These are phyloP conservation scores for Aspergillus eucalypticola DNA, from an alignment of 2,329 filamentous ascomycete species.

Conservation along the genomic window DNA sequence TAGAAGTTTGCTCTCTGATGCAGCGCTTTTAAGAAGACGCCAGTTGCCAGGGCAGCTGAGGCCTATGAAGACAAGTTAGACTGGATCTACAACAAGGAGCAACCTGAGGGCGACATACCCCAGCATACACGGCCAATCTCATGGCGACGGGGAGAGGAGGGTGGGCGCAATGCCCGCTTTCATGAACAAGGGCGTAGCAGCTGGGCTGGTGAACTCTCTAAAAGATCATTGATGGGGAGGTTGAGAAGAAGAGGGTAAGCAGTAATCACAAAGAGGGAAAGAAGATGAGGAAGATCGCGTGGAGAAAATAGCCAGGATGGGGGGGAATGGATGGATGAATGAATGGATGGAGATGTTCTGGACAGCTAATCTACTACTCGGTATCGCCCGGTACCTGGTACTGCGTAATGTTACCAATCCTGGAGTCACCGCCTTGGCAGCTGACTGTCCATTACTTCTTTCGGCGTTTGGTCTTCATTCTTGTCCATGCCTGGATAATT, in stretches of 20 bases:
- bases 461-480: neutral
- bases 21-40: conserved; percentile 85
- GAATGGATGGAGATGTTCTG: conserved; percentile 20
- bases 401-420: conserved; percentile 24
- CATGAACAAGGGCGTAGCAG: conserved; percentile 28
- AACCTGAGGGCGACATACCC: conserved; percentile 42
- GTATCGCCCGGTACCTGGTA: conserved; percentile 8
- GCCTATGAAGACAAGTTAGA: conserved; percentile 50
- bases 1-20: conserved; percentile 98
- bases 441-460: neutral
- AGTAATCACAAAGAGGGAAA: neutral
- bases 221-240: conserved; percentile 20
- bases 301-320: conserved; percentile 2
- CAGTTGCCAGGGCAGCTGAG: conserved; percentile 79
- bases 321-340: neutral
- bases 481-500: neutral
- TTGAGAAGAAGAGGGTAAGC: conserved; percentile 1
- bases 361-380: conserved; percentile 26
- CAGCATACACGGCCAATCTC: conserved; percentile 54
- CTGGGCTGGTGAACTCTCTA: conserved; percentile 8
- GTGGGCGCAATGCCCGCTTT: conserved; percentile 27
- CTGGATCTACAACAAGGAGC: neutral
- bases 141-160: conserved; percentile 35
- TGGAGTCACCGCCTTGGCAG: neutral
- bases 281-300: conserved; percentile 17